These are phyloP conservation scores for Lathyrus oleraceus DNA, from an alignment of 306 rosid species.

Conservation along the genomic window DNA sequence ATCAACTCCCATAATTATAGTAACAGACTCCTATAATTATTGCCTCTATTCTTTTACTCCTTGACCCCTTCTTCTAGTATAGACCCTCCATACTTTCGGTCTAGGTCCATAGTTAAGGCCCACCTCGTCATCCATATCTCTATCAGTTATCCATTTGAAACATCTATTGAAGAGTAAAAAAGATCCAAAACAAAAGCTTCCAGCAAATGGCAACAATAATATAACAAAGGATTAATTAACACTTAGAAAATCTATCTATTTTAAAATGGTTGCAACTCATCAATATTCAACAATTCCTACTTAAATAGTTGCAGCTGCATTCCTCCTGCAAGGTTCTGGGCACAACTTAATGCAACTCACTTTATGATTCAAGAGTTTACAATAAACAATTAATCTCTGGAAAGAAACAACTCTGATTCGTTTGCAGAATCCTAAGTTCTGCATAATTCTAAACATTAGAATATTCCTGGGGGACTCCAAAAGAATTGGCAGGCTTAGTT, in stretches of 20 bases:
- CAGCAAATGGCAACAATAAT: constrained; percentile 19
- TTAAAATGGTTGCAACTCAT: constrained; percentile 7
- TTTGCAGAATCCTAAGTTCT: constrained; percentile 11
- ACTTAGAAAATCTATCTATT: background rate
- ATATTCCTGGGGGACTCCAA: background rate
- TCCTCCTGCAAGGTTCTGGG: constrained; percentile 10
- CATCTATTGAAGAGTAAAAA: constrained; percentile 9
- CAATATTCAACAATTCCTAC: constrained; percentile 28
- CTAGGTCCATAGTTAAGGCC: too few relatives aligned
- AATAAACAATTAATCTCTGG: constrained; percentile 12
- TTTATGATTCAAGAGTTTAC: constrained; percentile 19
- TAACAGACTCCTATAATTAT: too few relatives aligned
- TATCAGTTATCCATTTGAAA: constrained; percentile 17
- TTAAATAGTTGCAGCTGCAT: constrained; percentile 17
- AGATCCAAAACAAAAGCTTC: constrained; percentile 13
- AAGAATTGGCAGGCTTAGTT: constrained; percentile 10
- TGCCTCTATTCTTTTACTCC: too few relatives aligned
- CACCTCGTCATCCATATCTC: too few relatives aligned
- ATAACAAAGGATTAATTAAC: constrained; percentile 21
- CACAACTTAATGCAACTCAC: constrained; percentile 27
- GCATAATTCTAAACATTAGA: constrained; percentile 8
- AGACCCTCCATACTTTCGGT: too few relatives aligned
- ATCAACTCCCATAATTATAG: too few relatives aligned
- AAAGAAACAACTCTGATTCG: background rate
- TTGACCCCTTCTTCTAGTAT: too few relatives aligned